Conservation (phyloP, 768 basidiomycete genomes). For the Termitomyces sp. region DNA sequence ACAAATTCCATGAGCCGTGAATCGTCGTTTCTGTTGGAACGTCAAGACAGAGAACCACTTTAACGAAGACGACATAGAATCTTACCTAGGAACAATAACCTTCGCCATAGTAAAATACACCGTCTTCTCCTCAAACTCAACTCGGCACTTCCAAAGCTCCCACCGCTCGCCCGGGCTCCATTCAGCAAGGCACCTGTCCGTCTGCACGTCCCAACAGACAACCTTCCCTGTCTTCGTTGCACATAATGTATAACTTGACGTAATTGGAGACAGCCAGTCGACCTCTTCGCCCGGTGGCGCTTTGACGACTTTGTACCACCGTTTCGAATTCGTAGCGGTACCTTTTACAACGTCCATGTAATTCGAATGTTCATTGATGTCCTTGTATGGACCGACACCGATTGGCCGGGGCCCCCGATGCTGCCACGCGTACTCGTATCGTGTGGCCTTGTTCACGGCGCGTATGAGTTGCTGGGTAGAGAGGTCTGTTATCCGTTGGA, state of each 20-base stretch:
- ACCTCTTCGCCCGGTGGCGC: conserved; percentile 67
- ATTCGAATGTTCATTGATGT: conserved; percentile 30
- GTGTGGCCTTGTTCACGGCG: conserved; percentile 59
- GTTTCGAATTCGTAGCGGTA: conserved; percentile 5
- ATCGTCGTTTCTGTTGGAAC: conserved; percentile 45
- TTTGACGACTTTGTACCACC: conserved; percentile 68
- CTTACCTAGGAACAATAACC: conserved; percentile 47
- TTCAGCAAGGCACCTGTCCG: conserved; percentile 57
- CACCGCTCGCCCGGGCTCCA: conserved; percentile 64
- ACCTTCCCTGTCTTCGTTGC: conserved; percentile 75
- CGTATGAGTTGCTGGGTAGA: conserved; percentile 57
- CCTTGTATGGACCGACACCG: conserved; percentile 23
- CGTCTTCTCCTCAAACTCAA: conserved; percentile 67
- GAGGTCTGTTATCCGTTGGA: conserved; percentile 65
- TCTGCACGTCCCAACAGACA: conserved; percentile 72
- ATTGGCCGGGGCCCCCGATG: conserved; percentile 54
- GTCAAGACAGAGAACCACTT: conserved; percentile 2
- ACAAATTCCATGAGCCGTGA: conserved; percentile 67
- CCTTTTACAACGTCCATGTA: conserved; percentile 32
- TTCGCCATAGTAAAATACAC: conserved; percentile 79
- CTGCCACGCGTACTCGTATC: conserved; percentile 61
- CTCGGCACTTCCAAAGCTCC: conserved; percentile 78
- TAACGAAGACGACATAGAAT: conserved; percentile 7
- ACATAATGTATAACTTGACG: conserved; percentile 72
- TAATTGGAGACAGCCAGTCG: conserved; percentile 76